phyloP scores from a whole-genome alignment of 345 rosid genomes.

The Gossypium australe region DNA sequence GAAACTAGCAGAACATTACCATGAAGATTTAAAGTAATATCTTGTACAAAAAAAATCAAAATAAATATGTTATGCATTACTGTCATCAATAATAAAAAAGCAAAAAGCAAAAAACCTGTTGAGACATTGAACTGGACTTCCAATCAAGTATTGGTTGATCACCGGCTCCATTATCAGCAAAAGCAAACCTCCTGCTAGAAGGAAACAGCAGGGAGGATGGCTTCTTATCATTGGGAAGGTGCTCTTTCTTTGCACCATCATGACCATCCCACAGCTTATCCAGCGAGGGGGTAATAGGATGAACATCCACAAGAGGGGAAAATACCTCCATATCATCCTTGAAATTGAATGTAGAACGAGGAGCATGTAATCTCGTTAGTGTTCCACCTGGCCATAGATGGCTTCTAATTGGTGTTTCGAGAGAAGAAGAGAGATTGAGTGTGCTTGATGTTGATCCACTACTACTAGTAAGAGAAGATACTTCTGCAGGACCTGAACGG shows the following conservation, averaged over 20 bases:
- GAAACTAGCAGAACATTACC: neutral
- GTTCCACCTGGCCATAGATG: constrained; percentile 66
- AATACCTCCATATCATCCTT: constrained; percentile 94
- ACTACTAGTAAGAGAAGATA: constrained; percentile 28
- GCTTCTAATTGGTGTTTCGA: constrained; percentile 65
- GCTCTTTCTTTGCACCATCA: constrained; percentile 54
- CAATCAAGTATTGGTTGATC: constrained; percentile 72
- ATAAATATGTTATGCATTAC: neutral
- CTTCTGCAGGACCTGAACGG: constrained; percentile 38
- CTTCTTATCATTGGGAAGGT: constrained; percentile 50
- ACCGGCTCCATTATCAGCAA: constrained; percentile 51
- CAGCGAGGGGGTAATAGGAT: constrained; percentile 72
- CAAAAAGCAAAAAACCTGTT: constrained; percentile 47
- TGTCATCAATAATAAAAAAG: constrained; percentile 6
- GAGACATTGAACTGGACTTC: constrained; percentile 64
- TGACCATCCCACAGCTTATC: constrained; percentile 68
- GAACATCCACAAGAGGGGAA: constrained; percentile 83
- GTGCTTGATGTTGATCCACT: constrained; percentile 39
- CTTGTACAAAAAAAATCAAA: neutral
- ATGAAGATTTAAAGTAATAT: neutral
- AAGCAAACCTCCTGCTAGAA: constrained; percentile 64
- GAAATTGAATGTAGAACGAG: constrained; percentile 56
- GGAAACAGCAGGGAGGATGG: constrained; percentile 61
- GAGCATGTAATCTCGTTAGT: constrained; percentile 67
- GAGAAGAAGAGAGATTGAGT: constrained; percentile 36